Percentiles rank a stretch among this genome's conserved stretches.
phyloP scores from a whole-genome alignment of 164 flowering plant genomes.

The Euptelea pleiosperma region DNA sequence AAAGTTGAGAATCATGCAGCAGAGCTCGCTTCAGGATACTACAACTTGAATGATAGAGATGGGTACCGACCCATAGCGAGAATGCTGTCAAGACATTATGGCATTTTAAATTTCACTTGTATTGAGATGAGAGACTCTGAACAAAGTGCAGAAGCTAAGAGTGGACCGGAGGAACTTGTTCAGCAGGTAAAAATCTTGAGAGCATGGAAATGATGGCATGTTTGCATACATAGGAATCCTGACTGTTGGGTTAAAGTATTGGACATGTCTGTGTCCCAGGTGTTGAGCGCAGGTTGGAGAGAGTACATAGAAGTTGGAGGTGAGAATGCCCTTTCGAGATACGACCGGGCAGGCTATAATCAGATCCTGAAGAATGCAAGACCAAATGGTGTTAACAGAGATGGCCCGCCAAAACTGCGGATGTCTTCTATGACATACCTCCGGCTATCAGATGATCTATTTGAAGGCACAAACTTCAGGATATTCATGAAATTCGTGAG shows the following conservation, averaged over 20 bases:
- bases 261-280: slow-evolving; percentile 30
- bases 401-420: slow-evolving; percentile 46
- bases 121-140: slow-evolving; percentile 80
- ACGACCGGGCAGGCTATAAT: slow-evolving; percentile 56
- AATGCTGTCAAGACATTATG: slow-evolving; percentile 72
- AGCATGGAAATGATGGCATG: background rate
- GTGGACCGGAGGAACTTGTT: slow-evolving; percentile 81
- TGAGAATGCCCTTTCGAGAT: slow-evolving; percentile 81
- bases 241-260: background rate
- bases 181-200: slow-evolving; percentile 52
- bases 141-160: slow-evolving; percentile 48
- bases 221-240: background rate
- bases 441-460: slow-evolving; percentile 51
- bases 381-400: slow-evolving; percentile 70
- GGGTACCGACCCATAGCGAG: slow-evolving; percentile 83
- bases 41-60: slow-evolving; percentile 65
- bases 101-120: slow-evolving; percentile 72
- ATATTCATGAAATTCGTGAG: slow-evolving; percentile 60
- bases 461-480: slow-evolving; percentile 41
- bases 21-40: slow-evolving; percentile 78
- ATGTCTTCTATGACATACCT: slow-evolving; percentile 76
- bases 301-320: slow-evolving; percentile 73
- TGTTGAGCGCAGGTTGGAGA: slow-evolving; percentile 68
- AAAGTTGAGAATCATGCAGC: slow-evolving; percentile 62
- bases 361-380: slow-evolving; percentile 74